Evolutionary conservation across 208 protist species (phyloP), one percentile per base, ranked within the genome.

Genomic region (Novymonas esmeraldas): DNA sequence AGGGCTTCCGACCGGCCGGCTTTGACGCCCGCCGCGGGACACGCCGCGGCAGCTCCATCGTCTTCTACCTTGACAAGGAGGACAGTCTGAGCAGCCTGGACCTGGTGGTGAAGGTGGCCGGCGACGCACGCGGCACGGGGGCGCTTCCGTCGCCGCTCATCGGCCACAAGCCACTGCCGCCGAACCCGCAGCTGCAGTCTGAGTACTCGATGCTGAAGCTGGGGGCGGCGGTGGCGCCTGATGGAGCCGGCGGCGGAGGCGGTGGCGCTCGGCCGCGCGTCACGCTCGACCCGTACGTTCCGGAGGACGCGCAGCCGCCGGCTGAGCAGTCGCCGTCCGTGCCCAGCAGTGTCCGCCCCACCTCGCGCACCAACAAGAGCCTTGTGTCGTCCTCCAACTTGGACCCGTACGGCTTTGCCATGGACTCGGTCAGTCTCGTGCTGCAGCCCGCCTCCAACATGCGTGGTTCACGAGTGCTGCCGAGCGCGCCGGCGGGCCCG

Each of bases 1-100:
- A 73, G 33, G 78, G 78, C 50, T 88, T 88, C 70, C 65, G 64
- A 34, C 82, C 82, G 11, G 45, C 57, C 14, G 67, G 75, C 36
- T 88, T 77, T 62, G 78, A 73, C 45, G 49, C 38, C 34, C 50
- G 34, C n/a, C 69, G 64, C 39, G 57, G 54, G 0, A 14, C 24
- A 13, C 71, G 75, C 34, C 59, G 38, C n/a, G 36, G 33, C 10
- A 85, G 69, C 75, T 50, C 26, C 45, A 79, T 88, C 26, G 57
- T 71, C 41, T 78, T 88, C 59, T 76, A 77, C 54, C 52, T 85
- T 26, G 56, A 64, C 29, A 58, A 65, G 14, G 64, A 75, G 14
- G 78, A 88, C 45, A 78, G 72, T 31, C 48, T 78, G 29, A 73
- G 59, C 64, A 73, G 64, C 64, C 14, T 55, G 18, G 72, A 78